These are phyloP conservation scores for Solanum hybrid DNA, from an alignment of 305 asterid genomes.

Conservation along the genomic window DNA sequence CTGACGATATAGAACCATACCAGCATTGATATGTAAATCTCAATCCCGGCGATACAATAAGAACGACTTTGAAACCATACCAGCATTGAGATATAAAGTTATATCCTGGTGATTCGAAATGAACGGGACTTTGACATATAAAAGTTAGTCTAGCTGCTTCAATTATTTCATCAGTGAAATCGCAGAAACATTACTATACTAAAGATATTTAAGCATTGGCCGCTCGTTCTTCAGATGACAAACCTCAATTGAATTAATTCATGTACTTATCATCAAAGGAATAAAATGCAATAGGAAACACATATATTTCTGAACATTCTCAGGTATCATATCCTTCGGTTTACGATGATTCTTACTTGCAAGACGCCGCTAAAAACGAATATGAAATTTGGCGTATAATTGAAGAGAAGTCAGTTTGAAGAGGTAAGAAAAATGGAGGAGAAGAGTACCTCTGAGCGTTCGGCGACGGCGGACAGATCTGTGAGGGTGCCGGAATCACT, in stretches of 20 bases:
- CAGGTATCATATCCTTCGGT: neutral
- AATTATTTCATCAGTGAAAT: neutral
- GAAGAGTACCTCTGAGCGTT: neutral
- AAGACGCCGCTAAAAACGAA: neutral
- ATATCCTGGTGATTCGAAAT: neutral
- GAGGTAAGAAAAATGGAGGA: neutral
- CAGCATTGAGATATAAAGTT: neutral
- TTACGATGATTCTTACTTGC: neutral
- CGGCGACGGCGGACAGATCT: conserved; percentile 5
- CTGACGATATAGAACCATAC: neutral
- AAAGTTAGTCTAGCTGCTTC: neutral
- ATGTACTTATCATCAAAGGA: neutral
- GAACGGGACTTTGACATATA: neutral
- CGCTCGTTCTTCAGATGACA: neutral
- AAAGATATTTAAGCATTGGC: neutral
- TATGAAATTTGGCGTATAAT: neutral
- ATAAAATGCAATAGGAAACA: neutral
- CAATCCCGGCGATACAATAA: neutral
- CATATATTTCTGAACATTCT: neutral
- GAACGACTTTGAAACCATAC: neutral
- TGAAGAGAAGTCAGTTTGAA: neutral
- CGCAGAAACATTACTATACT: neutral
- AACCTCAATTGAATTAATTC: neutral
- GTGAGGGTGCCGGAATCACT: conserved; percentile 7
- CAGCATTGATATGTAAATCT: neutral